A percentile compares a stretch with the other conserved stretches of the same genome.
These are phyloP conservation scores for Fusarium citri DNA, from an alignment of 2,329 filamentous ascomycete genomes.

Conservation along the genomic window DNA sequence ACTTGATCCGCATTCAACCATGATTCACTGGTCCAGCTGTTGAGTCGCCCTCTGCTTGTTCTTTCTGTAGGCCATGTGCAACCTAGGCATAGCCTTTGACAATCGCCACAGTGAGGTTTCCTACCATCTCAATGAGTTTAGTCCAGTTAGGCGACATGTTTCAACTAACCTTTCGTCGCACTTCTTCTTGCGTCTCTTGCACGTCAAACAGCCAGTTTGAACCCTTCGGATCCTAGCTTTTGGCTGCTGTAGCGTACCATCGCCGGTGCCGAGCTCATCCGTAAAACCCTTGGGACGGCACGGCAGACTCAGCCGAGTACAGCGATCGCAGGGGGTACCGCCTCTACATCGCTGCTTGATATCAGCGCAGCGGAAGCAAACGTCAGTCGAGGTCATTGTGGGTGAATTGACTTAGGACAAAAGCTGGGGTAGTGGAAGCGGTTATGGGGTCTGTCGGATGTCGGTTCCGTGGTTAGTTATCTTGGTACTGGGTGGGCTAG, in stretches of 20 bases:
- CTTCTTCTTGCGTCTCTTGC: constrained; percentile 12
- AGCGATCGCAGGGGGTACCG: neutral
- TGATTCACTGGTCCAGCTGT: constrained; percentile 8
- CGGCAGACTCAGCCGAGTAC: neutral
- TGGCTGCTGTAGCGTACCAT: neutral
- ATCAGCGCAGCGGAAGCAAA: constrained; percentile 5
- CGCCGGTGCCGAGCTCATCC: neutral
- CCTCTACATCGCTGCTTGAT: constrained; percentile 17
- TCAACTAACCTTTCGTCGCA: constrained; percentile 1
- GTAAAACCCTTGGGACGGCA: neutral
- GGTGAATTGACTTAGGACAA: neutral
- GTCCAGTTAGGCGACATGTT: neutral
- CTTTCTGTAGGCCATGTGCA: constrained; percentile 5
- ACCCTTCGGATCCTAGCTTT: constrained; percentile 4
- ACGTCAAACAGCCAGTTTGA: constrained; percentile 6
- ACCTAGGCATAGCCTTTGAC: neutral
- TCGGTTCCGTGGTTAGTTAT: constrained; percentile 10
- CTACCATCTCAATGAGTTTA: neutral
- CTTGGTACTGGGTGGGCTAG: constrained; percentile 4
- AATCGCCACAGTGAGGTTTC: constrained; percentile 9
- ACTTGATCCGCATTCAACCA: constrained; percentile 11
- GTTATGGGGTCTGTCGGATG: constrained; percentile 6
- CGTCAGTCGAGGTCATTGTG: neutral
- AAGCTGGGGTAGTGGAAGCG: constrained; percentile 13
- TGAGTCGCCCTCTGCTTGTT: neutral